A percentile compares a stretch with the other conserved stretches of the same genome.
Conservation (phyloP, 179 eudicot species). For the Beta corolliflora region DNA sequence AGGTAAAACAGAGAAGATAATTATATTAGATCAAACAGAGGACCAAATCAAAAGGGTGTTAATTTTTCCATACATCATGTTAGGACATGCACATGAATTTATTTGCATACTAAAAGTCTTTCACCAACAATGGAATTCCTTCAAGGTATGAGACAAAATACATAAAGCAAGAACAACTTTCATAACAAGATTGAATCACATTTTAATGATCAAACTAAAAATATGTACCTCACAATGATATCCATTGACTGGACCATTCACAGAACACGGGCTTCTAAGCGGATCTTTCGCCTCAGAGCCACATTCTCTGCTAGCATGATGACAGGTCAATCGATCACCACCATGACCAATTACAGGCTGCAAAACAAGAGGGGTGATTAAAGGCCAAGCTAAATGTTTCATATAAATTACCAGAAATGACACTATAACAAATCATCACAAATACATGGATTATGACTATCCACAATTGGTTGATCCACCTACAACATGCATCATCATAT, state of each 20-base stretch:
- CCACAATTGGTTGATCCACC: neutral
- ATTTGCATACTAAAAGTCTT: neutral
- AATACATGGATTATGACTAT: neutral
- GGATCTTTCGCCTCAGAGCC: constrained; percentile 44
- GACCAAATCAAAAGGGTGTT: neutral
- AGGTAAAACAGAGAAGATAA: constrained; percentile 13
- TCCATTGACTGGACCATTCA: constrained; percentile 56
- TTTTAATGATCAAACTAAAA: neutral
- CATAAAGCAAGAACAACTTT: neutral
- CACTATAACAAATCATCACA: constrained; percentile 2
- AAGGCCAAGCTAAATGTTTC: constrained; percentile 1
- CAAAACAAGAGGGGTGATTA: constrained; percentile 11
- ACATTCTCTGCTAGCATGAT: constrained; percentile 44
- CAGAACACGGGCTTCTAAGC: constrained; percentile 61
- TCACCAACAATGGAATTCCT: neutral
- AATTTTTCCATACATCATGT: neutral
- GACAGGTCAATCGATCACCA: constrained; percentile 43
- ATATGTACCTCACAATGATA: constrained; percentile 53
- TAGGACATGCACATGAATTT: neutral
- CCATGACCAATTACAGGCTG: constrained; percentile 54
- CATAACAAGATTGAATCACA: neutral
- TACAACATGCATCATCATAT: neutral
- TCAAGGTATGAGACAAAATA: neutral
- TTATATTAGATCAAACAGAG: constrained; percentile 19
- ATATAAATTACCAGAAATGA: constrained; percentile 3